phyloP scores from a whole-genome alignment of 2,329 filamentous ascomycete genomes.

The Xylariaceae sp. region DNA sequence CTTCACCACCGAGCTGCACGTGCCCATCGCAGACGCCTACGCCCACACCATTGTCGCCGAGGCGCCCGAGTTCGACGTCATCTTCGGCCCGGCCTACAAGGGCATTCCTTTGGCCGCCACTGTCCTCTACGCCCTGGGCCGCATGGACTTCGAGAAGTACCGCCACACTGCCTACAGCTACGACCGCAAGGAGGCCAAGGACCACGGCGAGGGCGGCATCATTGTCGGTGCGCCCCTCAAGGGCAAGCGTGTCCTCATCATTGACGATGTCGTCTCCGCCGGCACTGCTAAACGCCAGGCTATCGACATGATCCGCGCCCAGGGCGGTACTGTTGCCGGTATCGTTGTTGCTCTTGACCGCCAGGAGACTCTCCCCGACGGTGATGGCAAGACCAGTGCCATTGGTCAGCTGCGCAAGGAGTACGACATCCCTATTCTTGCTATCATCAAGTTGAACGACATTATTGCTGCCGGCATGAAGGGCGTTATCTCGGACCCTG shows the following conservation, averaged over 20 bases:
- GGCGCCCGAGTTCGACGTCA: slow-evolving; percentile 64
- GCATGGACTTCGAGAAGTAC: slow-evolving; percentile 61
- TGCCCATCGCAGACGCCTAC: slow-evolving; percentile 75
- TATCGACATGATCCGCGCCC: slow-evolving; percentile 78
- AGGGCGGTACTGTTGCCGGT: slow-evolving; percentile 79
- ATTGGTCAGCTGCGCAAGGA: slow-evolving; percentile 82
- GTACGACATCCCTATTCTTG: slow-evolving; percentile 74
- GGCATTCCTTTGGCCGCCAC: slow-evolving; percentile 85
- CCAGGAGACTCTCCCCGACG: slow-evolving; percentile 69
- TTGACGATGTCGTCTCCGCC: slow-evolving; percentile 95
- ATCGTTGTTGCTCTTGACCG: slow-evolving; percentile 87
- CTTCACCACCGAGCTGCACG: slow-evolving; percentile 72
- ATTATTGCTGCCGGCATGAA: slow-evolving; percentile 66
- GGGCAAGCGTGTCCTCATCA: slow-evolving; percentile 80
- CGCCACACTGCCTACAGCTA: slow-evolving; percentile 75
- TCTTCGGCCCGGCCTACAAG: slow-evolving; percentile 96
- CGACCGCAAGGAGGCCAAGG: slow-evolving; percentile 94
- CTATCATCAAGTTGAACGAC: slow-evolving; percentile 80
- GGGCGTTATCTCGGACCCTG: slow-evolving; percentile 50
- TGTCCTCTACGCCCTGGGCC: slow-evolving; percentile 68
- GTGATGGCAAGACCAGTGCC: slow-evolving; percentile 67
- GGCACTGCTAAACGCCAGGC: slow-evolving; percentile 92
- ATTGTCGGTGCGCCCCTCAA: slow-evolving; percentile 84
- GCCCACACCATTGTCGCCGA: slow-evolving; percentile 55
- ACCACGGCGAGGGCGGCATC: slow-evolving; percentile 88